Percentiles rank a stretch among this genome's conserved stretches.
Evolutionary conservation across 805 yeast genomes (phyloP).

Genomic region (Teunomyces aglyptinius): DNA sequence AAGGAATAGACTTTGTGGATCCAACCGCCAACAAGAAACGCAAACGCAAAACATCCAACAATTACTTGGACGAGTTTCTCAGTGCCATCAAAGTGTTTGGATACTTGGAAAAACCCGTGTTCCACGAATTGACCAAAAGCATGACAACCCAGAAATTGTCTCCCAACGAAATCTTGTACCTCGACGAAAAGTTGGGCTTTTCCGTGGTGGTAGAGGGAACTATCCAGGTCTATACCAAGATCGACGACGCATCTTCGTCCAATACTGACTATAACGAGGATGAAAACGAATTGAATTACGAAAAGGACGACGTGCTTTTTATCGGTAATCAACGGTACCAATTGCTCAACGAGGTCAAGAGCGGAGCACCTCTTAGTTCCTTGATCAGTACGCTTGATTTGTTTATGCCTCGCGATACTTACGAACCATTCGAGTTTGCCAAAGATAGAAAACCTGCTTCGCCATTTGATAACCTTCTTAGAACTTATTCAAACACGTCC

Average conservation of each 20-base stretch:
- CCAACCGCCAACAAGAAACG: slow-evolving; percentile 24
- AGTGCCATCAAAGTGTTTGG: slow-evolving; percentile 93
- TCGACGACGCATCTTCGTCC: slow-evolving; percentile 15
- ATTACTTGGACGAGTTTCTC: slow-evolving; percentile 84
- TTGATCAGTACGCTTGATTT: slow-evolving; percentile 75
- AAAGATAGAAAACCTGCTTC: background rate
- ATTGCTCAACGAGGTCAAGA: slow-evolving; percentile 72
- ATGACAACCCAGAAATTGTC: slow-evolving; percentile 86
- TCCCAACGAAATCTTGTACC: slow-evolving; percentile 68
- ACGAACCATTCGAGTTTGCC: background rate
- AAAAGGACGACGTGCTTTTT: slow-evolving; percentile 40
- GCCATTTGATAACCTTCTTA: slow-evolving; percentile 6
- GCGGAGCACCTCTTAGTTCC: slow-evolving; percentile 84
- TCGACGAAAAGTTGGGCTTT: slow-evolving; percentile 79
- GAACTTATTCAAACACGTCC: slow-evolving; percentile 7
- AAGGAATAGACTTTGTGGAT: slow-evolving; percentile 46
- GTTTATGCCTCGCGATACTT: slow-evolving; percentile 36
- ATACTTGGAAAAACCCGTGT: slow-evolving; percentile 83
- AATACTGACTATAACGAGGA: slow-evolving; percentile 4
- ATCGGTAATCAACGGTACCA: slow-evolving; percentile 66
- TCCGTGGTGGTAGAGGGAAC: slow-evolving; percentile 91
- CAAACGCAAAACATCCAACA: slow-evolving; percentile 37
- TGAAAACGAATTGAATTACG: slow-evolving; percentile 22
- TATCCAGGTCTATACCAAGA: slow-evolving; percentile 70
- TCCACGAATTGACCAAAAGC: slow-evolving; percentile 86